A percentile compares a stretch with the other conserved stretches of the same genome.
phyloP scores from a whole-genome alignment of 2,329 filamentous ascomycete species.

The Aspergillus bombycis region DNA sequence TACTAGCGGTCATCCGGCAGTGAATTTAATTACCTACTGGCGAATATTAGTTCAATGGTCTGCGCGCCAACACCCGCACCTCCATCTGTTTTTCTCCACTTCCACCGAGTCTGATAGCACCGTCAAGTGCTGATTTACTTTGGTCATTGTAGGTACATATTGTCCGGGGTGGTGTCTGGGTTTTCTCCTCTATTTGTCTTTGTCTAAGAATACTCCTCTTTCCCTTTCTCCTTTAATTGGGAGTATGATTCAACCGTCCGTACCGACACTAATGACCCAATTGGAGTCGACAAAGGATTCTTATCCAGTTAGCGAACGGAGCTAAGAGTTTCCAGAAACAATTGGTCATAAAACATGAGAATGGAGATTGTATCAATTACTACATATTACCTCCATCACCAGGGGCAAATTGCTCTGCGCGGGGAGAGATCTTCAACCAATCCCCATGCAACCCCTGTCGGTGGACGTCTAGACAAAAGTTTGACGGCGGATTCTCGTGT shows the following conservation, averaged over 20 bases:
- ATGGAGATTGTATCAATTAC: background rate
- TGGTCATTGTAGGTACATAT: background rate
- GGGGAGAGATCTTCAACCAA: conserved; percentile 19
- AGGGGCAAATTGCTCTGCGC: conserved; percentile 9
- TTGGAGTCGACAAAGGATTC: background rate
- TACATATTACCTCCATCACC: background rate
- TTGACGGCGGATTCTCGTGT: conserved; percentile 7
- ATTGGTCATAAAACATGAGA: background rate
- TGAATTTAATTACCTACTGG: conserved; percentile 16
- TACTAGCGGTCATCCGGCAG: conserved; percentile 8
- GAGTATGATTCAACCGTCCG: too few relatives aligned
- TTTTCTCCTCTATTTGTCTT: background rate
- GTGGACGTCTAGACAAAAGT: conserved; percentile 10
- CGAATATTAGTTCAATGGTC: conserved; percentile 2
- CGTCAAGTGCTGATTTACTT: too few relatives aligned
- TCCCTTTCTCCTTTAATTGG: background rate
- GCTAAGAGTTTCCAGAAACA: background rate
- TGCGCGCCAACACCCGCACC: background rate
- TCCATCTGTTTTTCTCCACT: background rate
- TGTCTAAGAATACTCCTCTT: background rate
- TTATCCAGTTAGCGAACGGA: background rate
- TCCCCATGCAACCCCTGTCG: conserved; percentile 7
- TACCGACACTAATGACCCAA: background rate
- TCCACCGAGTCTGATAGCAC: background rate
- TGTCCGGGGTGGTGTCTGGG: background rate